Base-by-base conservation (phyloP, 1,284 basidiomycete species). In the Thecaphora thlaspeos region DNA sequence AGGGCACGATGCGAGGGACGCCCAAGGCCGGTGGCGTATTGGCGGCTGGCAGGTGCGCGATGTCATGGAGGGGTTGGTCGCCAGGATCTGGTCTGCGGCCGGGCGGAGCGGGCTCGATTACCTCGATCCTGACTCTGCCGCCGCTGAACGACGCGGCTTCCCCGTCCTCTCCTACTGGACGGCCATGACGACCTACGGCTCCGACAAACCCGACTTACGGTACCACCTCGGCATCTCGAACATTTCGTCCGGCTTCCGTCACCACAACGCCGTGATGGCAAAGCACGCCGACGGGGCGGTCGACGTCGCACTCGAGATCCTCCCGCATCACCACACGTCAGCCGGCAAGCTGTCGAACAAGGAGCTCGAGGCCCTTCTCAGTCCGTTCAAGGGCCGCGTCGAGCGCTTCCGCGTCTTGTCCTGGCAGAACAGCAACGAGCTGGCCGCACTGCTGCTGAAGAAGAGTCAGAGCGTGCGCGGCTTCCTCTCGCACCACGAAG, bases 121-220 rank as follows among this genome's bases (percentile, higher is more conserved):
- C 11, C 48, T 57, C 17, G 42, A 41, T 15, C 30, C 36, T 23
- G 19, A 44, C 17, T 28, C 49, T 12, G 46, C 45, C 24, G 46
- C 47, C 24, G 28, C 28, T 11, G 24, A 28, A 21, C n/a, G 21
- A 34, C 3, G 15, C 9, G n/a, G 41, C 17, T 66, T 73, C 41
- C 56, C 53, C 4, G 65, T 74, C 46, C 61, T 74, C 56, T 67
- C 61, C 12, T 74, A 70, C 41, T 54, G 57, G 46, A 61, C 62
- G 2, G 71, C 71, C 4, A 71, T 71, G 68, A 47, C 51, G 2
- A 46, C 50, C 23, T 96, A 87, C 82, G 92, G 93, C 10, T 91
- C 90, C 44, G 92, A 97, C 81, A 97, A 97, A 81, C 92, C 92
- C 36, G 92, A 97, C 79, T 85, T 87, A 44, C 84, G 93, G 48